A percentile compares a stretch with the other conserved stretches of the same genome.
These are phyloP conservation scores for Annulohypoxylon moriforme DNA, from an alignment of 495 filamentous ascomycete genomes.

Conservation along the genomic window DNA sequence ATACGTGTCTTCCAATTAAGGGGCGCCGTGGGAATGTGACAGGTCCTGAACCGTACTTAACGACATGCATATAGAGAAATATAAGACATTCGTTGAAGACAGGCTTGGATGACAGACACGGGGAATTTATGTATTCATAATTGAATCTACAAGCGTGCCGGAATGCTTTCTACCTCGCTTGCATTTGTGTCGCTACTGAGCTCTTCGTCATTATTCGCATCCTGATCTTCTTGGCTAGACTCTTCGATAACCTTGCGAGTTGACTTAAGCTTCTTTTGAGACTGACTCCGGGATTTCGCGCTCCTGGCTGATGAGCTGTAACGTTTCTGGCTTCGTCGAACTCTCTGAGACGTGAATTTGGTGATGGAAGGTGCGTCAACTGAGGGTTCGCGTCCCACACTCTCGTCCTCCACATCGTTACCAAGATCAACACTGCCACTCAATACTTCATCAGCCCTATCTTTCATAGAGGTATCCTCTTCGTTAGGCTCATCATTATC, in stretches of 20 bases:
- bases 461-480: not conserved
- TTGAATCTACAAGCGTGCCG: constrained; percentile 21
- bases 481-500: not conserved
- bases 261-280: not conserved
- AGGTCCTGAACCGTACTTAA: not conserved
- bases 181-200: constrained; percentile 48
- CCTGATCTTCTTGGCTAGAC: constrained; percentile 14
- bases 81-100: not conserved
- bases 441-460: not conserved
- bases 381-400: not conserved
- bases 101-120: not conserved
- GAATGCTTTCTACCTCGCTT: constrained; percentile 46
- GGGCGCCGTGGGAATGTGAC: not conserved
- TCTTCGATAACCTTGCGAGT: constrained; percentile 5
- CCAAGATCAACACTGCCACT: constrained; percentile 7
- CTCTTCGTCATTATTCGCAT: constrained; percentile 19
- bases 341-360: constrained; percentile 6
- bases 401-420: not conserved
- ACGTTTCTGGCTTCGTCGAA: constrained; percentile 3
- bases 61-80: not conserved
- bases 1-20: not conserved
- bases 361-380: constrained; percentile 22
- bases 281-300: not conserved
- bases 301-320: constrained; percentile 8
- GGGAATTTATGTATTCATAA: not conserved